Base-by-base conservation (phyloP, 352 stramenopile species). In the Phytophthora lateralis region DNA sequence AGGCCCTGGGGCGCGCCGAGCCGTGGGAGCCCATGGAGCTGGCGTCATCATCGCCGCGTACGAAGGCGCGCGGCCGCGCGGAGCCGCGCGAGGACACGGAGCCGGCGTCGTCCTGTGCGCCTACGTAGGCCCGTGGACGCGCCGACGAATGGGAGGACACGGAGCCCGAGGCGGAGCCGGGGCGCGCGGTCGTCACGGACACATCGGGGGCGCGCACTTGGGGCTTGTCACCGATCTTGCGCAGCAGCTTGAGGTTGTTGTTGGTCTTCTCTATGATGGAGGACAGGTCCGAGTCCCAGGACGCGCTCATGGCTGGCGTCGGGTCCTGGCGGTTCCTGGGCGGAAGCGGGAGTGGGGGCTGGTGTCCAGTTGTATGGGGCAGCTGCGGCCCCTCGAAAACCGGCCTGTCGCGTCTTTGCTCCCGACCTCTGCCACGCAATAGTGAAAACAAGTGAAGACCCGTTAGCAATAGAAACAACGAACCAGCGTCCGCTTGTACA, bases 191-290 rank as follows among this genome's bases (percentile, higher is more conserved):
- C 4, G 76, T 79, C 42, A 67, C 55, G 3, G 70, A 80, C 32
- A 86, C 69, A 46, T 90, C 75, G 35, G 76, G 63, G 12, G 54
- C 53, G 15, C 75, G 44, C 44, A 85, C 82, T 2, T 77, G 61
- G 39, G 79, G 80, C 66, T 89, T 89, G 64, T 93, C 81, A 47
- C 85, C 83, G 41, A 93, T 91, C 53, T 84, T 83, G 10, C 85
- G 83, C 57, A 93, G 70, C 32, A 93, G 72, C 68, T 91, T 91
- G 52, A 93, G 78, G 71, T 93, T 95, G 58, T 90, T 86, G 65
- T 92, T 94, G 53, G 85, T 94, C 71, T 94, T 92, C 55, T 94
- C 85, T 46, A 94, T 92, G 80, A 92, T 92, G 11, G 85, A 91
- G 43, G 85, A 88, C 49, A 95, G 62, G 54, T 95, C 85, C 50